phyloP scores from a whole-genome alignment of 2,329 filamentous ascomycete genomes.

The Ramichloridium luteum region DNA sequence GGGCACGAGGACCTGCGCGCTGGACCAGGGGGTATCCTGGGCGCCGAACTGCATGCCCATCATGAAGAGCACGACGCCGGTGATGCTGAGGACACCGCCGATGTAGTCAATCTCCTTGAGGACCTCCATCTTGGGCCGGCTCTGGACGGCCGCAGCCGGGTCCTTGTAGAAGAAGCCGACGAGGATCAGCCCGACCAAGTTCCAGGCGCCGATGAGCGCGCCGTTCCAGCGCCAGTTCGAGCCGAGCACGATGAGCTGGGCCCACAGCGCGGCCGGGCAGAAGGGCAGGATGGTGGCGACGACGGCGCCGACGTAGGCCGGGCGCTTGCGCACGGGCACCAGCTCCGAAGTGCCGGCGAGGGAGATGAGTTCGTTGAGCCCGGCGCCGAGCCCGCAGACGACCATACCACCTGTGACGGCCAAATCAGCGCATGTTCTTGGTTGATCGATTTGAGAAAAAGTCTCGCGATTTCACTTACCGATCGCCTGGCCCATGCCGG shows the following conservation, averaged over 20 bases:
- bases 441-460: no score
- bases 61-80: conserved; percentile 41
- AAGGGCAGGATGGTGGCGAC: conserved; percentile 53
- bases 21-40: conserved; percentile 21
- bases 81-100: conserved; percentile 40
- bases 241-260: conserved; percentile 41
- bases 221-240: conserved; percentile 46
- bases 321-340: conserved; percentile 52
- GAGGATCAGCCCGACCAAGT: conserved; percentile 40
- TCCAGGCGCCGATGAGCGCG: conserved; percentile 40
- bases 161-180: conserved; percentile 43
- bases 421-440: no score
- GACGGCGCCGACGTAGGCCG: conserved; percentile 48
- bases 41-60: conserved; percentile 29
- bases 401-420: conserved; percentile 32
- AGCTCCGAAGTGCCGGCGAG: conserved; percentile 57
- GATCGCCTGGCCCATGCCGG: conserved; percentile 50
- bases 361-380: conserved; percentile 56
- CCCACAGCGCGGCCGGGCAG: conserved; percentile 50
- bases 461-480: conserved; percentile 25
- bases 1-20: conserved; percentile 23
- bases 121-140: conserved; percentile 30
- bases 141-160: conserved; percentile 33
- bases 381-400: conserved; percentile 53
- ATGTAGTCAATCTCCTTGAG: conserved; percentile 39